phyloP scores from a whole-genome alignment of 495 filamentous ascomycete species.

The Pseudoneurospora amorphoporcata region DNA sequence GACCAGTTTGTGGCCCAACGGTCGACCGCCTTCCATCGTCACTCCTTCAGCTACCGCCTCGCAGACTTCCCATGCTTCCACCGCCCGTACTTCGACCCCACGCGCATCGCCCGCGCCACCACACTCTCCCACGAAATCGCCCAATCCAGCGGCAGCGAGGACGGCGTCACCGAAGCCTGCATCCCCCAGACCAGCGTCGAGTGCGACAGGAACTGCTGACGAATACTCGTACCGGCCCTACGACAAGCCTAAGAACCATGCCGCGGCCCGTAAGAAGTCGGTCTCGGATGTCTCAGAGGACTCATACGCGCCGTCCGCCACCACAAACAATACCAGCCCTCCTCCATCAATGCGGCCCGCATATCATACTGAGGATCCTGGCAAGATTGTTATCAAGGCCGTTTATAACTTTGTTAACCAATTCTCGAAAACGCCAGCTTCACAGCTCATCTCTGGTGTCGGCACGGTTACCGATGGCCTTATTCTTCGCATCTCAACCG shows the following conservation, averaged over 20 bases:
- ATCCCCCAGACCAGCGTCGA: constrained; percentile 22
- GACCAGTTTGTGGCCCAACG: constrained; percentile 47
- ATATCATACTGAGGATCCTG: constrained; percentile 79
- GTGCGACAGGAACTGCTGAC: constrained; percentile 52
- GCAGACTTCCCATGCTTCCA: background rate
- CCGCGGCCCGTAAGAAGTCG: constrained; percentile 36
- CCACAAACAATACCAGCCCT: constrained; percentile 76
- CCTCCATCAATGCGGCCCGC: constrained; percentile 62
- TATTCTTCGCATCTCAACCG: constrained; percentile 72
- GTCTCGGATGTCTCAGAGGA: constrained; percentile 67
- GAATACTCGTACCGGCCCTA: constrained; percentile 75
- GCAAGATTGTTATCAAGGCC: constrained; percentile 88
- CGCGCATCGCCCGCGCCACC: constrained; percentile 7
- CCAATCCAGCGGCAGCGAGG: background rate
- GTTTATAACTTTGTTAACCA: constrained; percentile 85
- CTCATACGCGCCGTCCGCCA: constrained; percentile 70
- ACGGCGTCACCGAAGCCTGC: constrained; percentile 3
- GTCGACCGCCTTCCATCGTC: constrained; percentile 27
- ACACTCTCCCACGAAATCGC: constrained; percentile 1
- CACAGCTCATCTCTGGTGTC: constrained; percentile 66
- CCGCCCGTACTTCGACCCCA: background rate
- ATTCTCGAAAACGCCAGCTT: constrained; percentile 68
- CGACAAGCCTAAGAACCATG: constrained; percentile 53
- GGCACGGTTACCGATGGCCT: constrained; percentile 77
- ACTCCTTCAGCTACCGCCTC: constrained; percentile 10